Base-by-base conservation (phyloP, 2,329 filamentous ascomycete genomes). In the Diaporthe sp. region DNA sequence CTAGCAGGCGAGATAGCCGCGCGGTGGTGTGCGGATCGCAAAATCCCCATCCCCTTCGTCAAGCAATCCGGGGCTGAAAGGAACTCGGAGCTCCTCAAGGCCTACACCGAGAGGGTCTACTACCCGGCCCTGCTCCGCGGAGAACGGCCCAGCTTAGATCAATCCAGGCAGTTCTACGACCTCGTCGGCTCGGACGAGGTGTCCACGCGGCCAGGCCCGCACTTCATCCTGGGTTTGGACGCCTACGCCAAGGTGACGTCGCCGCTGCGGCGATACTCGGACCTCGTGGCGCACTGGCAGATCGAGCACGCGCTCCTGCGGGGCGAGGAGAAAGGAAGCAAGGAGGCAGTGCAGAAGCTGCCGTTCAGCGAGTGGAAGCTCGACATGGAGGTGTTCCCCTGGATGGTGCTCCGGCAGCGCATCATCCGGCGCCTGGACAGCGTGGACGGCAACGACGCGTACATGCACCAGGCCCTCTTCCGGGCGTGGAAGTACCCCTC, bases 261-360 rank as follows among this genome's bases (percentile, higher is more conserved):
- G 68, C 92, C 92, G 25, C 86, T 94, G n/a, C 90, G 92, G 46
- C 89, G 92, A 58, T 93, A 89, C 82, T 83, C 86, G 7, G 92
- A 94, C 81, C 83, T 94, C 62, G 81, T 94, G 44, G 87, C 89
- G 2, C 92, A 93, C 83, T 93, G 91, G 90, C 92, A 94, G 81
- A 89, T 94, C 77, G 88, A 92, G 79, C 89, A 88, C 3, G 88
- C 90, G 13, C 83, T 94, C 44, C 79, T 85, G 12, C 84, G 87
- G 77, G 88, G 89, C 81, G 77, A 80, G 46, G 82, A 80, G 53
- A 79, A 79, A 13, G 83, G 37, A 13, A 13, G 83, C 51, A 81
- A 75, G 49, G 61, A 51, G 12, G 2, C 31, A 13, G 44, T 62
- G 55, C 53, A 25, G 58, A 85, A 87, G 77, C 83, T 91, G 15